Evolutionary conservation across 306 rosid genomes (phyloP).

Genomic region (Geum urbanum): DNA sequence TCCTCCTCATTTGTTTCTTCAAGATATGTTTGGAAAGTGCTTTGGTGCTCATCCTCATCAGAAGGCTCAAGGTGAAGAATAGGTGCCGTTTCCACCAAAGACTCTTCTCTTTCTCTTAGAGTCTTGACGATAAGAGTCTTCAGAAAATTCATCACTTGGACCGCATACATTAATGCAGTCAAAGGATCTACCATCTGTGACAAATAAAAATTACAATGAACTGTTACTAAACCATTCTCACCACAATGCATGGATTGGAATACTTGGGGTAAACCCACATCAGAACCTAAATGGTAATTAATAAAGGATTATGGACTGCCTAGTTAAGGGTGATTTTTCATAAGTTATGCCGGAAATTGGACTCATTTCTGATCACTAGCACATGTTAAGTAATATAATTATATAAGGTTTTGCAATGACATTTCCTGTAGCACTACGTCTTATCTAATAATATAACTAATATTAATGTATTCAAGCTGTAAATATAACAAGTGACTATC

Average conservation of each 20-base stretch:
- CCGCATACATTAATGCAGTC: constrained; percentile 97
- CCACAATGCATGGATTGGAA: constrained; percentile 9
- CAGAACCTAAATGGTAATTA: not conserved
- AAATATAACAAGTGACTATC: not conserved
- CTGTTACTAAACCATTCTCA: constrained; percentile 20
- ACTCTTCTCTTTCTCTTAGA: constrained; percentile 72
- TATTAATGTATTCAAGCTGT: not conserved
- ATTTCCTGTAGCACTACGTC: too few species aligned
- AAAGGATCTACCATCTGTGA: constrained; percentile 91
- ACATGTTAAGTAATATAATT: not conserved
- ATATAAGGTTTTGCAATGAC: not conserved
- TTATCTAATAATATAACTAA: too few species aligned
- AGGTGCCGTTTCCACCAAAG: constrained; percentile 51
- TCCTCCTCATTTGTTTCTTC: constrained; percentile 30
- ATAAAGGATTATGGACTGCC: not conserved
- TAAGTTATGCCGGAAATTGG: not conserved
- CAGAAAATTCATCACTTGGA: constrained; percentile 97
- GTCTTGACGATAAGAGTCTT: constrained; percentile 78
- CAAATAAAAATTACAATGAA: constrained; percentile 17
- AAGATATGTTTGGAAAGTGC: constrained; percentile 37
- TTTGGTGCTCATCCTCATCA: constrained; percentile 68
- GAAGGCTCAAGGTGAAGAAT: constrained; percentile 47
- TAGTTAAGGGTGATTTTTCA: not conserved
- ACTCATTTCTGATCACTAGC: not conserved
- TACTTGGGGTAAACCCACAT: constrained; percentile 9